Evolutionary conservation across 805 yeast species (phyloP), one percentile per base, ranked within the genome.

Genomic region (Starmerella bombicola): DNA sequence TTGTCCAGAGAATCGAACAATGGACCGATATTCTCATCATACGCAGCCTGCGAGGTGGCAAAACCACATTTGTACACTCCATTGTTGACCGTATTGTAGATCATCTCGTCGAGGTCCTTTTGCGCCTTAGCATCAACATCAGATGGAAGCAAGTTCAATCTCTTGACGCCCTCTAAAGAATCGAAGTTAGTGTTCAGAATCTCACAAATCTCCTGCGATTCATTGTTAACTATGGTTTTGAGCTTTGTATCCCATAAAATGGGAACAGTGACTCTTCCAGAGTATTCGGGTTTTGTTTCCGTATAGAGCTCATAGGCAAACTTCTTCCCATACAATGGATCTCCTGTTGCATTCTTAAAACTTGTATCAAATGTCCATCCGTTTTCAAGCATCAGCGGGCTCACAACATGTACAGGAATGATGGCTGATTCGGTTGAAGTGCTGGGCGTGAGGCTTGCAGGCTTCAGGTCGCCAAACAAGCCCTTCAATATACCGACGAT

Each of bases 11-110:
- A 62, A 1, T 79, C 80, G 58, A 85, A 86, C 26, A 86, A 62
- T 32, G 69, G 70, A 25, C 52, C 59, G 3, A 79, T 82, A 52
- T 78, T 78, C 39, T 64, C 64, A 49, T 81, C 88, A 56, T 86
- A 86, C 10, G 78, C 81, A 47, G 79, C 84, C 60, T 83, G 94
- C 42, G 70, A 70, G 9, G 84, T 75, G 4, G 95, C 83, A 61
- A 86, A 88, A 0, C 97, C 97, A 2, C 91, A 51, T 63, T 84
- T 88, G 68, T 88, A 88, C 30, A 86, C 96, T 30, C 95, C 96
- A 56, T 81, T 83, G 68, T 86, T 85, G 60, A 88, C 80, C 53
- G 70, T 73, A 55, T 80, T 81, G 60, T 86, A 86, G 30, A 82
- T 72, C 86, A 93, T 79, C 15, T 66, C 69, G 55, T 91, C 85